A percentile compares a stretch with the other conserved stretches of the same genome.
Conservation (phyloP, 208 protist species). For the Crithidia thermophila region DNA sequence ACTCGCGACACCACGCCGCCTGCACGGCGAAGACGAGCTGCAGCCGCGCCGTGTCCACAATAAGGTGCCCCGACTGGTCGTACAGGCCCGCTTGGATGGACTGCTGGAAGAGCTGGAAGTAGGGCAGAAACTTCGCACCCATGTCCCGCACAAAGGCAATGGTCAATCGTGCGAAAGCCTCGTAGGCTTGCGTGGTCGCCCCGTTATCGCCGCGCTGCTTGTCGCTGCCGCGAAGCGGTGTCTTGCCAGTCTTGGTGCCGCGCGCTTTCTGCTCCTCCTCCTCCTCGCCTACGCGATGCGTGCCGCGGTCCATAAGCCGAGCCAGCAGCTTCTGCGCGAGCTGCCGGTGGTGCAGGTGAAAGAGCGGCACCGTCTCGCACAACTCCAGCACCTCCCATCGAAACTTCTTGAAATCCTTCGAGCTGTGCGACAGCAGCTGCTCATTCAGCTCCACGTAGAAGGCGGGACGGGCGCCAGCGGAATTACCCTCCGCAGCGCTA, state of each 20-base stretch:
- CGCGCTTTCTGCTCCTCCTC: neutral
- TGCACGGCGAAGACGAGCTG: slow-evolving; percentile 87
- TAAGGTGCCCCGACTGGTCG: slow-evolving; percentile 60
- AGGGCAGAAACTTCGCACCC: slow-evolving; percentile 71
- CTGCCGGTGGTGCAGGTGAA: slow-evolving; percentile 69
- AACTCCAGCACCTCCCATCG: slow-evolving; percentile 76
- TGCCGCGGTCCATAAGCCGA: slow-evolving; percentile 55
- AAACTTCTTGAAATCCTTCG: slow-evolving; percentile 88
- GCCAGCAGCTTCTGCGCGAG: slow-evolving; percentile 80
- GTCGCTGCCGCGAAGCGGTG: neutral
- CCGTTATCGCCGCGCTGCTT: slow-evolving; percentile 11
- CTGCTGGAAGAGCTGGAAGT: slow-evolving; percentile 88
- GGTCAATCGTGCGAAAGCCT: slow-evolving; percentile 79
- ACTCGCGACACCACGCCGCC: slow-evolving; percentile 86
- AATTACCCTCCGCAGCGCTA: slow-evolving; percentile 10
- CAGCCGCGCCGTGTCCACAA: slow-evolving; percentile 69
- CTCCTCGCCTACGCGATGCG: slow-evolving; percentile 15
- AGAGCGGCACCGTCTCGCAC: slow-evolving; percentile 70
- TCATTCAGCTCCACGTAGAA: slow-evolving; percentile 88
- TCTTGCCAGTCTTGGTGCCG: slow-evolving; percentile 11
- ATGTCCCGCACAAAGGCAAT: slow-evolving; percentile 87
- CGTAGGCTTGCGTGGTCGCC: slow-evolving; percentile 63
- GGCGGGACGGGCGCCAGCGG: slow-evolving; percentile 33
- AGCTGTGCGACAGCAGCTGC: slow-evolving; percentile 76
- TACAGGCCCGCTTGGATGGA: slow-evolving; percentile 80